Conservation (phyloP, 2,329 filamentous ascomycete species). For the Phoma herbarum region DNA sequence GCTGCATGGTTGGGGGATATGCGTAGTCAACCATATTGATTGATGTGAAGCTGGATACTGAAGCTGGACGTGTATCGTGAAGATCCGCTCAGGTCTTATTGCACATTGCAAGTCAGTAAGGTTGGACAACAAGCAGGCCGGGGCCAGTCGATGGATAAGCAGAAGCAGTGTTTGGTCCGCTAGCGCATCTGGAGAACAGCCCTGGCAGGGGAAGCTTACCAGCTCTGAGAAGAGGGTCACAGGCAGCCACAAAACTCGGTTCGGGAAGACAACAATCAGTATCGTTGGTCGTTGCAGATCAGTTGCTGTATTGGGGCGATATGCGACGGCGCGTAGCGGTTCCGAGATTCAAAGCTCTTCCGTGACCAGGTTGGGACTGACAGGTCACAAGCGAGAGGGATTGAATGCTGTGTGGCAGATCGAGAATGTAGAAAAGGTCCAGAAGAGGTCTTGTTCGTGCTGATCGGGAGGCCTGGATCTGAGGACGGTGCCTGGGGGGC, state of each 20-base stretch:
- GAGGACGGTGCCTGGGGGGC: constrained; percentile 41
- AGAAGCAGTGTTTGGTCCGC: constrained; percentile 13
- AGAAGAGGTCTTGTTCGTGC: constrained; percentile 36
- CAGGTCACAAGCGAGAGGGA: constrained; percentile 30
- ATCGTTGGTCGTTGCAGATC: constrained; percentile 32
- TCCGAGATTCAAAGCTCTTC: constrained; percentile 29
- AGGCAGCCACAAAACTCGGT: constrained; percentile 18
- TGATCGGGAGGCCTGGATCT: constrained; percentile 48
- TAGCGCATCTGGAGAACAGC: constrained; percentile 23
- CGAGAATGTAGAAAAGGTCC: constrained; percentile 27
- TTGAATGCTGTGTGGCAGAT: constrained; percentile 19
- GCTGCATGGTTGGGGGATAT: constrained; percentile 45
- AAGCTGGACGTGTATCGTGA: constrained; percentile 25
- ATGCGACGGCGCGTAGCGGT: constrained; percentile 38
- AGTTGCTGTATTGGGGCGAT: constrained; percentile 31
- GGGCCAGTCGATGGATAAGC: constrained; percentile 17
- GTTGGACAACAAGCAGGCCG: constrained; percentile 30
- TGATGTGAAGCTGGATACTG: constrained; percentile 18
- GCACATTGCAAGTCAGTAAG: constrained; percentile 37
- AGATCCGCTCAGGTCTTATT: constrained; percentile 29
- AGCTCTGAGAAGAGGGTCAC: constrained; percentile 33
- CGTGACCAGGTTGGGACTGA: constrained; percentile 43
- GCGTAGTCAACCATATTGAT: constrained; percentile 50
- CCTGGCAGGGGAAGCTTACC: constrained; percentile 47
- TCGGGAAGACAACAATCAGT: constrained; percentile 10